These are phyloP conservation scores for Penicillium coprophilum DNA, from an alignment of 495 filamentous ascomycete species.

Conservation along the genomic window DNA sequence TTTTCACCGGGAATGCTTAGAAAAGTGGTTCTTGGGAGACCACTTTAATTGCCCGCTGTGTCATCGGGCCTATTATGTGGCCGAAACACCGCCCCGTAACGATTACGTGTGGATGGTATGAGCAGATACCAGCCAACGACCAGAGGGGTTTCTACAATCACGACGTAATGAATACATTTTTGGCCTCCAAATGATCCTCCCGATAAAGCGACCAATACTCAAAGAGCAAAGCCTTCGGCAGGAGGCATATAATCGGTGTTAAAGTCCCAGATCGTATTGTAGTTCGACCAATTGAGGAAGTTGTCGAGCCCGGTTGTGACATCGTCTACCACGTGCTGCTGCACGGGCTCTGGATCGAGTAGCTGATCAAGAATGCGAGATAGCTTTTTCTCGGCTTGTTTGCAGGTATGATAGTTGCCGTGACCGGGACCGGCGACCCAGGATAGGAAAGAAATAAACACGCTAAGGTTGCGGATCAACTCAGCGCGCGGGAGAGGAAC, in stretches of 20 bases:
- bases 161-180: slow-evolving; percentile 8
- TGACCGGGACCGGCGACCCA: slow-evolving; percentile 54
- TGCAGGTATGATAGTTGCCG: slow-evolving; percentile 55
- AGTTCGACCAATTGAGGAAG: slow-evolving; percentile 43
- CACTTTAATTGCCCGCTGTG: slow-evolving; percentile 49
- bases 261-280: slow-evolving; percentile 37
- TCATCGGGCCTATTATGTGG: slow-evolving; percentile 40
- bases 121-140: slow-evolving; percentile 13
- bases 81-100: slow-evolving; percentile 33
- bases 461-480: slow-evolving; percentile 62
- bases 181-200: neutral
- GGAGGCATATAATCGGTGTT: slow-evolving; percentile 33
- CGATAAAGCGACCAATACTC: slow-evolving; percentile 7
- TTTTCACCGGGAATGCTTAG: slow-evolving; percentile 48
- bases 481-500: slow-evolving; percentile 55
- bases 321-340: slow-evolving; percentile 33
- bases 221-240: slow-evolving; percentile 26
- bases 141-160: neutral
- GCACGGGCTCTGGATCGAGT: slow-evolving; percentile 39
- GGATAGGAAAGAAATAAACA: slow-evolving; percentile 58
- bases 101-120: slow-evolving; percentile 49
- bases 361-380: slow-evolving; percentile 45
- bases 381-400: slow-evolving; percentile 44
- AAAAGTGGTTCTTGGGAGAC: slow-evolving; percentile 47
- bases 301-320: slow-evolving; percentile 34